Base-by-base conservation (phyloP, 495 filamentous ascomycete genomes). In the Daldinia loculata region DNA sequence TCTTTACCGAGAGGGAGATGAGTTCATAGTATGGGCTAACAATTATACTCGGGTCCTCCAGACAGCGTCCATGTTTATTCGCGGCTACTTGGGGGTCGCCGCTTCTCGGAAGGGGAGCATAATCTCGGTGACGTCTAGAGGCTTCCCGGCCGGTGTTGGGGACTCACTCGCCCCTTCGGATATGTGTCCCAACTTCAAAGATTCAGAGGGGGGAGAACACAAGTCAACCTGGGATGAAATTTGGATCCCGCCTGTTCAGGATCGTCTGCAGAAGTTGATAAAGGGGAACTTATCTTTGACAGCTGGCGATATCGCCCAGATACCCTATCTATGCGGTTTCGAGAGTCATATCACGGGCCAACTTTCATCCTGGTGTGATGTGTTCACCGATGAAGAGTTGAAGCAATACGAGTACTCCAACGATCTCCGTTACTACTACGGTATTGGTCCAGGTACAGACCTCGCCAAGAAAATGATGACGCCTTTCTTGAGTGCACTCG, bases 291-390 rank as follows among this genome's bases (percentile, higher is more conserved):
- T 89, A 17, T 82, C 81, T 22, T 80, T 89, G 63, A 80, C 76
- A 4, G 77, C 83, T 59, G 74, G 74, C 19, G 85, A 89, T 62
- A 79, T 88, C 19, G 76, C 71, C 22, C 79, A 84, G 57, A 85
- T 90, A 69, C 86, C 88, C 0, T 88, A 88, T 57, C 76, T 90
- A 5, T 90, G 88, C 70, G 87, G 84, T 8, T 89, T 88, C 56
- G 88, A 90, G 68, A 84, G 81, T 6, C 87, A 88, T 69, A 87
- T 89, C 67, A 86, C 80, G 1, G 87, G 88, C 11, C 76, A 71
- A 6, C 72, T 81, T 4, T 87, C 84, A 15, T 83, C 85, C 0
- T 90, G 82, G 80, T 89, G 88, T 60, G 73, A 74, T 50, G 77
- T 85, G 17, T 85, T 89, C 67, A 83, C 81, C 3, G 75, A 86